phyloP scores from a whole-genome alignment of 257 asterid species.

The Schizonepeta tenuifolia region DNA sequence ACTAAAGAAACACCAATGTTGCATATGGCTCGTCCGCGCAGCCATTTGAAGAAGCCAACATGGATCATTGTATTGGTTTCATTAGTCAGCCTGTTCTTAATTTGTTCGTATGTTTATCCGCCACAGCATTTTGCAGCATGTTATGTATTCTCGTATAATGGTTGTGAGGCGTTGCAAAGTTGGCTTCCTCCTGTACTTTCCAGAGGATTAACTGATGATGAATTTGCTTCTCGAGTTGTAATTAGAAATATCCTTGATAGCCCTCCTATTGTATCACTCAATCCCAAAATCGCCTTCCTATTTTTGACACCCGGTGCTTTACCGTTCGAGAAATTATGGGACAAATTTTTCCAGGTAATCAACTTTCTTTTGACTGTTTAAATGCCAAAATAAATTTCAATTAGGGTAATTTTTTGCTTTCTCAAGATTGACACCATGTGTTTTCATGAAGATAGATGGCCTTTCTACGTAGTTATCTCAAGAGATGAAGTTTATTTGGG shows the following conservation, averaged over 20 bases:
- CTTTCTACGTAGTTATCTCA: background rate
- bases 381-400: background rate
- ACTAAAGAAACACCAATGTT: slow-evolving; percentile 73
- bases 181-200: slow-evolving; percentile 88
- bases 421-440: background rate
- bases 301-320: slow-evolving; percentile 95
- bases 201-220: slow-evolving; percentile 83
- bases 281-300: slow-evolving; percentile 86
- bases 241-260: slow-evolving; percentile 72
- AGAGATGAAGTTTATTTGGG: background rate
- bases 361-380: slow-evolving; percentile 5
- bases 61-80: slow-evolving; percentile 93
- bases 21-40: slow-evolving; percentile 81
- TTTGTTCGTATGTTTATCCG: slow-evolving; percentile 88
- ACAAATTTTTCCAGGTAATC: slow-evolving; percentile 88
- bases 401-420: background rate
- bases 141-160: slow-evolving; percentile 73
- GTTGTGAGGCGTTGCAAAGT: slow-evolving; percentile 69
- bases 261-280: slow-evolving; percentile 50
- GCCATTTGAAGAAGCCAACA: slow-evolving; percentile 86
- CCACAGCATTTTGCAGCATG: slow-evolving; percentile 85
- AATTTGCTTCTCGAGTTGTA: slow-evolving; percentile 83
- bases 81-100: slow-evolving; percentile 79
- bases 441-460: background rate
- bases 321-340: slow-evolving; percentile 98